These are phyloP conservation scores for Backusella luteola DNA, from an alignment of 192 early-diverging fungal genomes.

Conservation along the genomic window DNA sequence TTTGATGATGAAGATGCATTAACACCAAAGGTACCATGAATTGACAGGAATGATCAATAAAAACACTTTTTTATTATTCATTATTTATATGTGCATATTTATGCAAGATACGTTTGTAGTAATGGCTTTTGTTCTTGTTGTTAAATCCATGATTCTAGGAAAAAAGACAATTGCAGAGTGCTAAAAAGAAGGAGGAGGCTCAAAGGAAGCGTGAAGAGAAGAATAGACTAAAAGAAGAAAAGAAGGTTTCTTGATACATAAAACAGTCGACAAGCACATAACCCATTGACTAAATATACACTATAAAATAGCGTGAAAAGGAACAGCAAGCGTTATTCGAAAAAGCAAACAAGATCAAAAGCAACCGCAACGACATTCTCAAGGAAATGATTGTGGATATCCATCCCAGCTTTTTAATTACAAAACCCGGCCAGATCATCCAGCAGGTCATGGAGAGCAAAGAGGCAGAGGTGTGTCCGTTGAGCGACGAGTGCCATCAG, in stretches of 20 bases:
- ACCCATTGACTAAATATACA: neutral
- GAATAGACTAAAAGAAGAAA: neutral
- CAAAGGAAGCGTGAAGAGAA: neutral
- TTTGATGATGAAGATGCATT: neutral
- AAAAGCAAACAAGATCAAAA: conserved; percentile 36
- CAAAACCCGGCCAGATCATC: conserved; percentile 31
- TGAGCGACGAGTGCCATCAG: neutral
- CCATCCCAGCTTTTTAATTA: conserved; percentile 28
- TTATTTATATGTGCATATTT: too few species aligned
- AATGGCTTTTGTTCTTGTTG: neutral
- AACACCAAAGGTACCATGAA: neutral
- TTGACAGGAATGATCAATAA: neutral
- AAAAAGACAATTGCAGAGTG: neutral
- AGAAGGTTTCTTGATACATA: neutral
- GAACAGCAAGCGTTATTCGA: conserved; percentile 15
- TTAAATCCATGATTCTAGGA: neutral
- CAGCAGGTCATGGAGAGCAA: conserved; percentile 7
- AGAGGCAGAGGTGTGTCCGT: neutral
- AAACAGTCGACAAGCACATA: neutral
- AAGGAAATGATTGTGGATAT: conserved; percentile 47
- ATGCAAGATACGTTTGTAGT: too few species aligned
- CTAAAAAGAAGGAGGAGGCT: conserved; percentile 10
- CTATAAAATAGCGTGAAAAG: conserved; percentile 17
- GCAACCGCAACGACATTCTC: conserved; percentile 19
- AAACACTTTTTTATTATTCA: neutral